A percentile compares a stretch with the other conserved stretches of the same genome.
Conservation (phyloP, 108 stramenopile species). For the Pelagomonas calceolata region DNA sequence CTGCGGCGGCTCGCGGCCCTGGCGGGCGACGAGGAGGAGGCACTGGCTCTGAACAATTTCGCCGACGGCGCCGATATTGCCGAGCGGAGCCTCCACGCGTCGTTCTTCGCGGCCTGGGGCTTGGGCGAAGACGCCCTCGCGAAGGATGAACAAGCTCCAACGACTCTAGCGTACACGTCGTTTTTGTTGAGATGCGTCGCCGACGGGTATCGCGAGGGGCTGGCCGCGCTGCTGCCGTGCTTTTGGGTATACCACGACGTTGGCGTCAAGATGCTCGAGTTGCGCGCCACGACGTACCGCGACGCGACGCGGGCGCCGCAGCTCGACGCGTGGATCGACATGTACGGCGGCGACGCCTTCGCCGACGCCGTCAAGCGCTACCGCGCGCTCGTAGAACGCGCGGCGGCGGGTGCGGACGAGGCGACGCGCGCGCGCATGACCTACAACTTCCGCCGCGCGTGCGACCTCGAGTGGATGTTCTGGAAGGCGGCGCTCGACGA, state of each 20-base stretch:
- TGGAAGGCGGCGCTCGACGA: conserved; percentile 58
- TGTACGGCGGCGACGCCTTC: conserved; percentile 71
- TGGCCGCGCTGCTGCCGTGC: conserved; percentile 66
- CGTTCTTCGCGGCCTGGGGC: conserved; percentile 52
- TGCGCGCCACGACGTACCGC: conserved; percentile 22
- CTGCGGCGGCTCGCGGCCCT: conserved; percentile 41
- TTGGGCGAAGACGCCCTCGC: background rate
- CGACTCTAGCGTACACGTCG: conserved; percentile 65
- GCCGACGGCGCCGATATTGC: conserved; percentile 59
- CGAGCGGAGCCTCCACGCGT: conserved; percentile 55
- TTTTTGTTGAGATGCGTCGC: conserved; percentile 61
- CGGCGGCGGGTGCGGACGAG: conserved; percentile 21
- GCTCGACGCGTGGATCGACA: conserved; percentile 79
- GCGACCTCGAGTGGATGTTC: conserved; percentile 78
- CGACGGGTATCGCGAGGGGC: conserved; percentile 49
- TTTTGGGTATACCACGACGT: conserved; percentile 82
- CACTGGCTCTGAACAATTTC: conserved; percentile 43
- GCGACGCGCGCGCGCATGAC: conserved; percentile 52
- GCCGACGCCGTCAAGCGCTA: conserved; percentile 59
- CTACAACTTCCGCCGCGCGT: conserved; percentile 59
- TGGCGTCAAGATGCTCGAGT: conserved; percentile 61
- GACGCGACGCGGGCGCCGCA: conserved; percentile 36
- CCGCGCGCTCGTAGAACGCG: conserved; percentile 55
- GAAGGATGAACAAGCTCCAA: conserved; percentile 24
- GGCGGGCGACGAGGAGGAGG: conserved; percentile 21